Evolutionary conservation across 225 moss, liverwort and hornwort genomes (phyloP), one percentile per base, ranked within the genome.

Genomic region (Bryum argenteum): DNA sequence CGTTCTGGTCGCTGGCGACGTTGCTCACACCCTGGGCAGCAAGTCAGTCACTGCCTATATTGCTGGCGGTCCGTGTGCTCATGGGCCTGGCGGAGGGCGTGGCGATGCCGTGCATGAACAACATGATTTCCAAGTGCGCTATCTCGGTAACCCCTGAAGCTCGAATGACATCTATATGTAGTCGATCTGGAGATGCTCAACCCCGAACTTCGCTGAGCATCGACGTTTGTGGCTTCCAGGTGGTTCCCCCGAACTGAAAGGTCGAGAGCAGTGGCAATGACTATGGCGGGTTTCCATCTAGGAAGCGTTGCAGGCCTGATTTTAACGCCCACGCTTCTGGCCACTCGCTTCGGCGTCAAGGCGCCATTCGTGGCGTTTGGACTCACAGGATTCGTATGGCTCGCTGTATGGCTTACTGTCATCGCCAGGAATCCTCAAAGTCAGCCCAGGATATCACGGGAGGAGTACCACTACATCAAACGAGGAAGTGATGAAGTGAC

Each of bases 71-170:
- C 47, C 87, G 95, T 52, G 87, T 81, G 56, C 72, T 95, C 23
- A 88, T 95, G 92, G 90, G 95, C 16, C 24, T 89, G 8, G 95
- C 92, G 6, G 90, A 92, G 76, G 95, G 95, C 40, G 90, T 92
- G 19, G 92, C 92, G 19, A 90, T 95, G 92, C 95, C 95, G 17
- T 90, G 81, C 81, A 92, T 95, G 92, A 95, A 95, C 80, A 92
- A 88, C 80, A 83, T 95, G 78, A 81, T 92, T 63, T 82, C 75
- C 87, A 95, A 80, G 95, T 95, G 79, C 79, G 68, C 26, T 57
- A 42, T 3, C 52, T 76, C 16, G 66, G 52, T 61, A 74, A 65
- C 47, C 59, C 69, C 60, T 58, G 45, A 17, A 9, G 17, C 63
- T 76, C 24, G 22, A 51, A 50, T 50, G 66, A 33, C 40, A 47